Evolutionary conservation across 164 flowering plant genomes (phyloP), one percentile per base, ranked within the genome.

Genomic region (Magnolia sinica): DNA sequence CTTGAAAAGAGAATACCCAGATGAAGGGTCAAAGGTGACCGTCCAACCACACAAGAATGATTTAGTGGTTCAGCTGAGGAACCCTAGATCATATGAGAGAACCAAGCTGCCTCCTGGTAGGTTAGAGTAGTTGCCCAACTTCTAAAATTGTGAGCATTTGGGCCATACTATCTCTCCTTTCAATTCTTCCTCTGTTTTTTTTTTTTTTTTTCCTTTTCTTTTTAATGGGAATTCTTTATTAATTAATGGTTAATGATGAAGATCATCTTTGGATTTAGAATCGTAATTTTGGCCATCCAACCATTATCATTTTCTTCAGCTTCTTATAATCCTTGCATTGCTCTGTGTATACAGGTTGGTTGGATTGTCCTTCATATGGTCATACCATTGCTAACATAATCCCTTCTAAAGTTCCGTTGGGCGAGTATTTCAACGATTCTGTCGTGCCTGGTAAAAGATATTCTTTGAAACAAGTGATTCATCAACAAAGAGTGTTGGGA

Each of bases 381-480:
- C 87, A 88, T 37, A 85, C 80, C 78, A 91, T 95, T 49, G 80
- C 75, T 68, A 65, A 83, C 77, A 85, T 93, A 49, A 81, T 95
- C 68, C 98, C 98, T 75, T 95, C 98, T 16, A 95, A 95, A 84
- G 97, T 91, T 84, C 98, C 98, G 22, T 88, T 95, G 37, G 86
- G 92, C 73, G 98, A 95, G 85, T 59, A 83, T 50, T 95, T 85
- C 77, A 90, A 89, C 85, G 94, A 91, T 52, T 78, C 13, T 74
- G 75, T 95, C 50, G 73, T 74, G 73, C 97, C 98, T 82, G 98
- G 98, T 73, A 92, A 83, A 84, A 90, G 98, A 86, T 95, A 95
- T 87, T 92, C 97, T 59, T 89, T 83, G 79, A 92, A 84, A 82
- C 97, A 93, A 88, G 98, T 95, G 81, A 81, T 90, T 75, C 92